A percentile compares a stretch with the other conserved stretches of the same genome.
These are phyloP conservation scores for Colletotrichum chrysophilum DNA, from an alignment of 2,329 filamentous ascomycete genomes.

Conservation along the genomic window DNA sequence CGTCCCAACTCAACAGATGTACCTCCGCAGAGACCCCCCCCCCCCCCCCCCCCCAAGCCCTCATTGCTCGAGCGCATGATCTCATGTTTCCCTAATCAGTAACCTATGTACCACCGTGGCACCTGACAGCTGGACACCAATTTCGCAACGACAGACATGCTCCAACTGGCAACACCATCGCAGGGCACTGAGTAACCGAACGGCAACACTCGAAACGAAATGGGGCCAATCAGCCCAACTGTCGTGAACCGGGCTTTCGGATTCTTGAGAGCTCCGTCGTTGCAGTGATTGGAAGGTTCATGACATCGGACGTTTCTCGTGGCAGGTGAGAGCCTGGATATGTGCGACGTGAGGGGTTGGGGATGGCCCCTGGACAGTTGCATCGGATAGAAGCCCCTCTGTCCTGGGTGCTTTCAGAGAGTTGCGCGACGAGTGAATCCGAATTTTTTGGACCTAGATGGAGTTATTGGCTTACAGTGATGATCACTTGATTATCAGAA, in stretches of 20 bases:
- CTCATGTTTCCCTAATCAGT: background rate
- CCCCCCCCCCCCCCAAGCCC: background rate
- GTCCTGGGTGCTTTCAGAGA: background rate
- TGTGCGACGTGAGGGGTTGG: background rate
- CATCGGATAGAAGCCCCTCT: background rate
- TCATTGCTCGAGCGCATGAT: background rate
- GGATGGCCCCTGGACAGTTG: background rate
- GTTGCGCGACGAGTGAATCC: background rate
- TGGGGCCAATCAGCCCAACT: background rate
- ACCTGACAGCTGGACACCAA: background rate
- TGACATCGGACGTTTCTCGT: background rate
- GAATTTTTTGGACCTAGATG: background rate
- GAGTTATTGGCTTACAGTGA: background rate
- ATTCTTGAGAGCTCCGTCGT: background rate
- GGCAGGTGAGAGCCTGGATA: background rate
- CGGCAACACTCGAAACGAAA: background rate
- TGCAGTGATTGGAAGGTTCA: background rate
- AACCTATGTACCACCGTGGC: background rate
- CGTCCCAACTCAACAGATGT: background rate
- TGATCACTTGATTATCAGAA: background rate
- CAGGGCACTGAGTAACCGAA: background rate
- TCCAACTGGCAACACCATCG: background rate
- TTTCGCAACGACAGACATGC: background rate
- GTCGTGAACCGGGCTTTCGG: background rate
- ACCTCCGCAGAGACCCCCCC: background rate